A percentile compares a stretch with the other conserved stretches of the same genome.
phyloP scores from a whole-genome alignment of 2,329 filamentous ascomycete genomes.

The Fusarium marasasianum region DNA sequence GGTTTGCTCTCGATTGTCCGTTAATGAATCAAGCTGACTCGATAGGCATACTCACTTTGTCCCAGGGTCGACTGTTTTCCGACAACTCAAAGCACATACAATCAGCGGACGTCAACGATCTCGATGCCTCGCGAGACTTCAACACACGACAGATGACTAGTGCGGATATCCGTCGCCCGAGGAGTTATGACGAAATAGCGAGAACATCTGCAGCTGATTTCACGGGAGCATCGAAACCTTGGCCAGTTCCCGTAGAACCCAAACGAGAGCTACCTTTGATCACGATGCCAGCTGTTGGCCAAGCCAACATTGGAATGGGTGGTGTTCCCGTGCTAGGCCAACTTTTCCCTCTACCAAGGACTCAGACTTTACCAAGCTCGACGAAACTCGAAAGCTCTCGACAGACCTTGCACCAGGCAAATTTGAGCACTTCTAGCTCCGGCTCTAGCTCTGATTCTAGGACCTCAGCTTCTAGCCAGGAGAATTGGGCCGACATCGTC shows the following conservation, averaged over 20 bases:
- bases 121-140: constrained; percentile 25
- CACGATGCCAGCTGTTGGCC: constrained; percentile 49
- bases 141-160: constrained; percentile 45
- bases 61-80: constrained; percentile 37
- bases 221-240: constrained; percentile 25
- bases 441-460: constrained; percentile 54
- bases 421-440: constrained; percentile 60
- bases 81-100: background rate
- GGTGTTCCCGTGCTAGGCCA: constrained; percentile 53
- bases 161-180: constrained; percentile 56
- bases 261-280: constrained; percentile 50
- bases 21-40: constrained; percentile 1
- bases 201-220: constrained; percentile 47
- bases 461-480: constrained; percentile 57
- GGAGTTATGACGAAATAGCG: constrained; percentile 61
- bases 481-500: background rate
- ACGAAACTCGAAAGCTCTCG: constrained; percentile 32
- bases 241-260: constrained; percentile 17
- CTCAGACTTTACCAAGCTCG: constrained; percentile 38
- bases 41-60: constrained; percentile 50
- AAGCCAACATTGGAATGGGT: constrained; percentile 49
- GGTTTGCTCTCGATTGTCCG: background rate
- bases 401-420: constrained; percentile 46
- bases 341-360: constrained; percentile 54
- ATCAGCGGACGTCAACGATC: background rate